Base-by-base conservation (phyloP, 768 basidiomycete species). In the Ramaria sp. region DNA sequence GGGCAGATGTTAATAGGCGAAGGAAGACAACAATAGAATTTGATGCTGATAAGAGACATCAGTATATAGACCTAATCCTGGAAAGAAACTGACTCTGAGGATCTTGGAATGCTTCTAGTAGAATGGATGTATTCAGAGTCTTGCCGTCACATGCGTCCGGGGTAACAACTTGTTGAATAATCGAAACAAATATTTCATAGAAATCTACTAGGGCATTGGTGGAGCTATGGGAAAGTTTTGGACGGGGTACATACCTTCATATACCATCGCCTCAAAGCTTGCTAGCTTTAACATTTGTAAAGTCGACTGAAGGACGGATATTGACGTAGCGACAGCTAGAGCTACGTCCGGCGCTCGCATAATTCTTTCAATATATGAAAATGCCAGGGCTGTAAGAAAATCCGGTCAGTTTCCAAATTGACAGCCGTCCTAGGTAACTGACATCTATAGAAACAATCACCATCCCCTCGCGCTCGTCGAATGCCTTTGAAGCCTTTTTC, bases 1-100 rank as follows among this genome's bases (percentile, higher is more conserved):
- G 81, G 2, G 90, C 83, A 0, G 89, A 87, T 60, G 94, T 87
- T 18, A 93, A 67, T 54, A 94, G 73, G 43, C 94, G 79, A 60
- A 97, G 74, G 65, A 83, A 91, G 58, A 83, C 77, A 20, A 89
- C 83, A 63, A 90, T 79, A 22, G 80, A 78, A 65, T 87, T 85
- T 6, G 83, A 85, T 8, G 70, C 82, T 84, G 50, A 34, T 9
- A 34, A 34, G 34, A 27, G 28, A 10, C 42, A 56, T 27, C 7
- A 18, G n/a, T 15, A 18, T 56, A 9, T 36, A 42, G 28, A 6
- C 42, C 25, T 39, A 16, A n/a, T 5, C 20, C 15, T 28, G 43
- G 30, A 25, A 47, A 25, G 52, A 3, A 42, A 42, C 71, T 53
- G 59, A 81, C 82, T 67, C 69, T 75, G 70, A 3, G 73, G 65